Percentiles rank a stretch among this genome's conserved stretches.
phyloP scores from a whole-genome alignment of 1,284 basidiomycete genomes.

The Puccinia hordei region DNA sequence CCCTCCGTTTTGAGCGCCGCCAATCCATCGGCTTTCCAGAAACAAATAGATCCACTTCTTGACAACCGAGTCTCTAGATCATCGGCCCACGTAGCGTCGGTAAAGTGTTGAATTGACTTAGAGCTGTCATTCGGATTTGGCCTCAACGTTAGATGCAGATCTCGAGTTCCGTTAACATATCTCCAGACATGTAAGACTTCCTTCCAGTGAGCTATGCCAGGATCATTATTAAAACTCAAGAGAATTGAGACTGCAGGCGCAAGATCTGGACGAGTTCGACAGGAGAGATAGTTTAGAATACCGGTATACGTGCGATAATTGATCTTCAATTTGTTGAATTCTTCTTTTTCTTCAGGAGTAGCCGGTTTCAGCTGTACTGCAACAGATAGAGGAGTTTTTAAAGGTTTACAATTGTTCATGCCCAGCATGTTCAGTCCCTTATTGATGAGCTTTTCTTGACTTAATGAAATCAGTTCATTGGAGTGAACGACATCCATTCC shows the following conservation, averaged over 20 bases:
- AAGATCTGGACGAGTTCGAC: constrained; percentile 1
- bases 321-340: neutral
- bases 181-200: neutral
- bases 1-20: neutral
- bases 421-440: neutral
- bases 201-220: neutral
- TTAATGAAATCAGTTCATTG: neutral
- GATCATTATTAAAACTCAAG: neutral
- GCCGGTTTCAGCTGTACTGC: neutral
- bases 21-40: neutral
- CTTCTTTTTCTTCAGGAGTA: neutral
- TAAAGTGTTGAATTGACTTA: neutral
- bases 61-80: neutral
- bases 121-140: neutral
- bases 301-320: neutral
- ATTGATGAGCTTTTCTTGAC: neutral
- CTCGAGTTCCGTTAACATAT: neutral
- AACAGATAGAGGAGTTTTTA: neutral
- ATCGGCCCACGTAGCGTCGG: neutral
- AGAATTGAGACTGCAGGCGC: neutral
- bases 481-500: neutral
- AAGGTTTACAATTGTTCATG: neutral
- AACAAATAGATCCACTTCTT: neutral
- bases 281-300: constrained; percentile 5
- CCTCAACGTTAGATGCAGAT: neutral